A percentile compares a stretch with the other conserved stretches of the same genome.
Evolutionary conservation across 768 basidiomycete genomes (phyloP).

Genomic region (Fibroporia radiculosa): DNA sequence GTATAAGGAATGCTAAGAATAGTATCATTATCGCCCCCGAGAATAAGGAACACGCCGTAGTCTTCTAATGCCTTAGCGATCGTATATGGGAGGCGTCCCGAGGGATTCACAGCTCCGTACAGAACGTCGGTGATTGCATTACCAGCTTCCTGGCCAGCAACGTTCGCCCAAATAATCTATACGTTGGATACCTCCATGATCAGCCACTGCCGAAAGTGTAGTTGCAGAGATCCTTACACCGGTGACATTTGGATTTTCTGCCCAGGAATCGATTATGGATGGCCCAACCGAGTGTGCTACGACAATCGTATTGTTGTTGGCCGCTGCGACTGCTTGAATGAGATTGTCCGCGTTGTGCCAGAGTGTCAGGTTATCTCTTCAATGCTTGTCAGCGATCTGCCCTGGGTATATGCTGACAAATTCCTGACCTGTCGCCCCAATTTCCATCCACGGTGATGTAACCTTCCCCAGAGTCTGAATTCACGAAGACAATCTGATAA

Average conservation of each 20-base stretch:
- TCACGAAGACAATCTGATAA: slow-evolving; percentile 75
- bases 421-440: slow-evolving; percentile 58
- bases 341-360: slow-evolving; percentile 71
- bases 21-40: slow-evolving; percentile 18
- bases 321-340: slow-evolving; percentile 56
- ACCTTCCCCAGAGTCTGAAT: slow-evolving; percentile 77
- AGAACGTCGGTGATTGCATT: slow-evolving; percentile 44
- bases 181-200: not conserved
- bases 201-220: not conserved
- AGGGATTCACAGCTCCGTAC: slow-evolving; percentile 43
- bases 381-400: no score
- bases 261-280: slow-evolving; percentile 34
- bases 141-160: slow-evolving; percentile 43
- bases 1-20: slow-evolving; percentile 28
- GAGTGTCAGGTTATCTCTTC: slow-evolving; percentile 58
- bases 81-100: slow-evolving; percentile 44
- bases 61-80: slow-evolving; percentile 39
- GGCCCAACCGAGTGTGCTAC: slow-evolving; percentile 45
- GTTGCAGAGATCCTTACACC: slow-evolving; percentile 24
- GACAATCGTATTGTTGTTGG: slow-evolving; percentile 68
- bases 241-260: slow-evolving; percentile 43
- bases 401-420: no score
- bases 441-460: slow-evolving; percentile 83
- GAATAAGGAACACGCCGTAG: slow-evolving; percentile 31
- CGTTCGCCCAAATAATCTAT: slow-evolving; percentile 27